phyloP scores from a whole-genome alignment of 345 rosid species.

The Eucalyptus grandis region DNA sequence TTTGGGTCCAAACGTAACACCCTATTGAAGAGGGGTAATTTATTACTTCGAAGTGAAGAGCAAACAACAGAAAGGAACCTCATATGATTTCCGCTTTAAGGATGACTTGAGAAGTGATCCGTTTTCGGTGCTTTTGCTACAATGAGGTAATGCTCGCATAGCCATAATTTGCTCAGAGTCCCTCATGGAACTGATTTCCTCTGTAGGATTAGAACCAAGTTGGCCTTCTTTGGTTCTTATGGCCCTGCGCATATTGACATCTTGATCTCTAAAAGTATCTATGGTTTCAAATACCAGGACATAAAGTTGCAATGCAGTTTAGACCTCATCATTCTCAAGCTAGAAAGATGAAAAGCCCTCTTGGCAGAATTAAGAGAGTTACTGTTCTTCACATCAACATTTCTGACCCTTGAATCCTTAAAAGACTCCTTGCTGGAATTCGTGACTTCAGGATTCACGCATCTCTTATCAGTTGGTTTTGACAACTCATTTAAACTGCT shows the following conservation, averaged over 20 bases:
- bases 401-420: neutral
- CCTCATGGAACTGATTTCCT: constrained; percentile 10
- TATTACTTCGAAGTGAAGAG: neutral
- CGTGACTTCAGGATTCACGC: neutral
- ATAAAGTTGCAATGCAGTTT: neutral
- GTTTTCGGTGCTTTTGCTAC: neutral
- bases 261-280: neutral
- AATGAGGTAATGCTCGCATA: constrained; percentile 1
- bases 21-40: neutral
- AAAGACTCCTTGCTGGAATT: constrained; percentile 16
- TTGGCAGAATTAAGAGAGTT: constrained; percentile 20
- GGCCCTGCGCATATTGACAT: constrained; percentile 24
- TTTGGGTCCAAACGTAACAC: no score
- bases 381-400: constrained; percentile 17
- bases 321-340: constrained; percentile 36
- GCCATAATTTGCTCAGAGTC: constrained; percentile 18
- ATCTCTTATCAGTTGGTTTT: neutral
- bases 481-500: neutral
- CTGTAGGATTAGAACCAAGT: constrained; percentile 7
- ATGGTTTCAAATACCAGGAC: neutral
- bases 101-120: constrained; percentile 11
- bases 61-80: constrained; percentile 19
- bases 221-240: constrained; percentile 18
- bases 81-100: constrained; percentile 38
- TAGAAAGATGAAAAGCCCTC: constrained; percentile 25